Evolutionary conservation across 2,329 filamentous ascomycete species (phyloP), one percentile per base, ranked within the genome.

Genomic region (Aspergillus udagawae): DNA sequence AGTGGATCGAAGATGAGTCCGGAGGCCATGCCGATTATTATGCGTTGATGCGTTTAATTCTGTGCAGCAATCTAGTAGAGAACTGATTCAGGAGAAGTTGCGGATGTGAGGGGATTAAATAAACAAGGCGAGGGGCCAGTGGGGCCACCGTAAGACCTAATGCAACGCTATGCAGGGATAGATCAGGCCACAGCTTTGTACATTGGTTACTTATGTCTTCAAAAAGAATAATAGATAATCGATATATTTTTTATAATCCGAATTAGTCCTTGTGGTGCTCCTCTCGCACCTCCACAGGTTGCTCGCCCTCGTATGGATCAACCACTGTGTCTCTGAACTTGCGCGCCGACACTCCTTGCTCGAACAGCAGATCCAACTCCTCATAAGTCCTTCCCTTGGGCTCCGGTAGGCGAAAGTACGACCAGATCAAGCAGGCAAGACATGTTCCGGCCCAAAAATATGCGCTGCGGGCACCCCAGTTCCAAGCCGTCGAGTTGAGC

Each of bases 321-420:
- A 76, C 72, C 35, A 64, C 58, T 32, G 70, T 71, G 1, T 65
- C 55, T 32, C 61, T 67, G 53, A 76, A 80, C 53, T 75, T 72
- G 23, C 75, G 68, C 9, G 76, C 76, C 9, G 68, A 61, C 8
- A 78, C 65, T 5, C 65, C 59, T 32, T 67, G 67, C 60, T 77
- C 74, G 58, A 80, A 79, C 42, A 80, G 48, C 38, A 77, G 66
- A 62, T 79, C 76, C 29, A 79, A 63, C 63, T 78, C 76, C 8
- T 65, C 73, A 57, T 73, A 77, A 1, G 75, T 76, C 23, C 75
- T 69, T 23, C 68, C 71, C 65, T 76, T 77, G 1, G 75, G 68
- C 63, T 79, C 77, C 1, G 78, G 77, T 1, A 79, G 61, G 17
- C 77, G 66, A 63, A 78, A 79, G 60, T 67, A 80, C 3, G 69